phyloP scores from a whole-genome alignment of 148 eudicot species.

The Limonium bicolor region DNA sequence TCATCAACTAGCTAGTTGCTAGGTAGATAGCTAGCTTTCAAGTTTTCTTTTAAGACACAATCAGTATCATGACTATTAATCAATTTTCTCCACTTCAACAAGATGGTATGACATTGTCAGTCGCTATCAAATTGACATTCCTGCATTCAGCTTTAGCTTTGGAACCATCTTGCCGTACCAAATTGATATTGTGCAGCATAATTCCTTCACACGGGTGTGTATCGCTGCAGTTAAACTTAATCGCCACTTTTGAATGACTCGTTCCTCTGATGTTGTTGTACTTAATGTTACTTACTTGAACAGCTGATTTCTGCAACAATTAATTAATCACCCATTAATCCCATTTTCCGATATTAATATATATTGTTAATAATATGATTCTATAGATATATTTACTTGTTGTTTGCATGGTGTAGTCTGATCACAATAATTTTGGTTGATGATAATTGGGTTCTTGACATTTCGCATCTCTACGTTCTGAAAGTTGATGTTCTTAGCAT shows the following conservation, averaged over 20 bases:
- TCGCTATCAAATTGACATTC: constrained; percentile 14
- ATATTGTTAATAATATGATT: background rate
- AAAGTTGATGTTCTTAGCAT: constrained; percentile 50
- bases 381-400: constrained; percentile 24
- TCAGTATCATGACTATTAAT: no score
- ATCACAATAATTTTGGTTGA: constrained; percentile 80
- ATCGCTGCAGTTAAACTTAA: constrained; percentile 50
- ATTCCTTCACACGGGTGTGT: constrained; percentile 31
- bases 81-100: background rate
- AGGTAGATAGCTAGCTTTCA: no score
- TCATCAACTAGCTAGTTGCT: no score
- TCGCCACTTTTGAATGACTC: constrained; percentile 45
- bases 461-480: constrained; percentile 50
- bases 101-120: constrained; percentile 23
- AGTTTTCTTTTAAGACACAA: no score
- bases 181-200: constrained; percentile 12
- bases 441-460: constrained; percentile 69
- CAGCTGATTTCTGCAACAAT: constrained; percentile 44
- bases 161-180: constrained; percentile 4
- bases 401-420: constrained; percentile 25
- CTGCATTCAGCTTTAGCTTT: constrained; percentile 1
- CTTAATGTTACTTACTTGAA: constrained; percentile 32
- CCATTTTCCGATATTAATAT: background rate
- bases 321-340: background rate
- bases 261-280: constrained; percentile 58